Conservation (phyloP, 495 filamentous ascomycete species). For the Penicillium goetzii region DNA sequence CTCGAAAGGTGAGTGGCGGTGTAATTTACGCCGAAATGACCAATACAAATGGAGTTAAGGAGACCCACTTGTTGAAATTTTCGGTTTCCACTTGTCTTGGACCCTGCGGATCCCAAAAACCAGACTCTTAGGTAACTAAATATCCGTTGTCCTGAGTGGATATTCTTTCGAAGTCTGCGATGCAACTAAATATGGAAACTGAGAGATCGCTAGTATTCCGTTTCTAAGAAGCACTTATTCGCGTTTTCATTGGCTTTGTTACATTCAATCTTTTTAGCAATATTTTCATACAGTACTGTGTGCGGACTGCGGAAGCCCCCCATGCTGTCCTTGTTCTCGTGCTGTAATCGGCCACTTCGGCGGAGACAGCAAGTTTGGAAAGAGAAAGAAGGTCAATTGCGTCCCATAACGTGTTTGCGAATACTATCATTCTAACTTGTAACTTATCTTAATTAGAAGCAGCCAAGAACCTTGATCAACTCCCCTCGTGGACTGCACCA, state of each 20-base stretch:
- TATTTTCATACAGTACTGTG: background rate
- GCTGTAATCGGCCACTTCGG: constrained; percentile 8
- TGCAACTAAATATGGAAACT: background rate
- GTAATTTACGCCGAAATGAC: constrained; percentile 10
- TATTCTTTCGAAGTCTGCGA: background rate
- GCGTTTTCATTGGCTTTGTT: background rate
- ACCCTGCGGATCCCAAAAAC: background rate
- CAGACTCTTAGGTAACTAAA: background rate
- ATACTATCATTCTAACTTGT: background rate
- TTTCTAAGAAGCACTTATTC: background rate
- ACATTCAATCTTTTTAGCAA: background rate
- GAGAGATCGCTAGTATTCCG: background rate
- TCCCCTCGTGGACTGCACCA: constrained; percentile 39
- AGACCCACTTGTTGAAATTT: constrained; percentile 10
- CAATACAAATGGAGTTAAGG: background rate
- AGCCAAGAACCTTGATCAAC: constrained; percentile 34
- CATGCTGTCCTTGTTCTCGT: constrained; percentile 17
- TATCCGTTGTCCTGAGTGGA: background rate
- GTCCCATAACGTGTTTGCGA: background rate
- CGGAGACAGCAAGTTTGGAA: constrained; percentile 11
- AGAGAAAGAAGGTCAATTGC: constrained; percentile 19
- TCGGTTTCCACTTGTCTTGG: constrained; percentile 11
- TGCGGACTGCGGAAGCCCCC: background rate
- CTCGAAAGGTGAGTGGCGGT: background rate
- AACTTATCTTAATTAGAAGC: constrained; percentile 24